A percentile compares a stretch with the other conserved stretches of the same genome.
phyloP scores from a whole-genome alignment of 2,329 filamentous ascomycete species.

The Microdochium bolleyi region DNA sequence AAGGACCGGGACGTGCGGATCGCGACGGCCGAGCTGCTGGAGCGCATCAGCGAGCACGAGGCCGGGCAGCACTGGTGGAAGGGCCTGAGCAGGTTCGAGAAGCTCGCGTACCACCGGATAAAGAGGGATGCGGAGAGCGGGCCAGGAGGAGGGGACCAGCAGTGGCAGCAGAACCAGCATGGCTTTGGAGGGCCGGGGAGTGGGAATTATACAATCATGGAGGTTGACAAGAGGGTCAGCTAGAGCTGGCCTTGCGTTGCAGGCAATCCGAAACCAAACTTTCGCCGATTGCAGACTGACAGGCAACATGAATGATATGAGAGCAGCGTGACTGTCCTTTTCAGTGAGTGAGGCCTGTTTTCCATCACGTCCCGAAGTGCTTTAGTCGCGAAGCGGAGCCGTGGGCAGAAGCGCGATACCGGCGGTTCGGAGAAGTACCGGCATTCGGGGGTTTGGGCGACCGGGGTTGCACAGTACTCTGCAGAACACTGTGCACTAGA shows the following conservation, averaged over 20 bases:
- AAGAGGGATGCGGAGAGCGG: constrained; percentile 48
- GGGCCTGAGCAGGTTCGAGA: constrained; percentile 77
- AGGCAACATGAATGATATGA: too few relatives aligned
- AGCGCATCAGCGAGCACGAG: constrained; percentile 76
- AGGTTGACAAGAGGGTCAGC: constrained; percentile 40
- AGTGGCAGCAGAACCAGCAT: constrained; percentile 6
- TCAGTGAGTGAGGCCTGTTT: too few relatives aligned
- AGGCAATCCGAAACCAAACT: background rate
- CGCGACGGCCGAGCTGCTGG: constrained; percentile 70
- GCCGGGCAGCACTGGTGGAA: constrained; percentile 92
- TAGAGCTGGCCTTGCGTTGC: too few relatives aligned
- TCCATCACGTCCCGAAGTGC: too few relatives aligned
- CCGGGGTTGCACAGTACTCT: too few relatives aligned
- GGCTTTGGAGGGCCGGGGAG: constrained; percentile 22
- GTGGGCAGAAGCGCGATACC: too few relatives aligned
- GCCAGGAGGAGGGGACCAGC: constrained; percentile 36
- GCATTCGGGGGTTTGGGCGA: too few relatives aligned
- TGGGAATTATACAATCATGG: constrained; percentile 28
- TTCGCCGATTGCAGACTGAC: too few relatives aligned
- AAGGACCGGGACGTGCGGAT: constrained; percentile 72
- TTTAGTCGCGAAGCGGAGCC: too few relatives aligned
- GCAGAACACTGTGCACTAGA: too few relatives aligned
- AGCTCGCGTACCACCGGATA: constrained; percentile 75
- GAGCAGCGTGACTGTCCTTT: too few relatives aligned
- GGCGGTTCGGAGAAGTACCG: too few relatives aligned